A percentile compares a stretch with the other conserved stretches of the same genome.
phyloP scores from a whole-genome alignment of 441 rosid genomes.

The Euphorbia celastroides region DNA sequence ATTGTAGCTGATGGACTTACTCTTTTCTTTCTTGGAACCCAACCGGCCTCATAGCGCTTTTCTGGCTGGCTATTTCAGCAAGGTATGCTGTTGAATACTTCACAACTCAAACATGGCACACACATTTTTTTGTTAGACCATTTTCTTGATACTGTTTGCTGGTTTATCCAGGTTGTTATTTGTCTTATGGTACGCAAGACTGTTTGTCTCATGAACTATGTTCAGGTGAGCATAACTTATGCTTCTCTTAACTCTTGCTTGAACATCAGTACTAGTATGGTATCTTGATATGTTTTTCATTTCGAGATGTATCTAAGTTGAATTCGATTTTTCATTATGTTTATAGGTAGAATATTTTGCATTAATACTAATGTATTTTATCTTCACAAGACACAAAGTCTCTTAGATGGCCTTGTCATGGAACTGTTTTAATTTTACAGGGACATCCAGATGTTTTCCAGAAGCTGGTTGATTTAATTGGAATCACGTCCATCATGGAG shows the following conservation, averaged over 20 bases:
- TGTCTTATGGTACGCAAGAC: constrained; percentile 95
- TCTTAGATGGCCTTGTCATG: background rate
- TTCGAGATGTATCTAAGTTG: background rate
- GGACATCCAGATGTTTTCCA: constrained; percentile 74
- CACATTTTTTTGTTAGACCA: background rate
- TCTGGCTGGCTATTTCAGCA: constrained; percentile 97
- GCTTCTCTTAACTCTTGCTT: constrained; percentile 6
- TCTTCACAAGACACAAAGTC: background rate
- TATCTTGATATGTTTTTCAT: background rate
- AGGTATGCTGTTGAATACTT: constrained; percentile 40
- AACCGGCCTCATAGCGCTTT: constrained; percentile 79
- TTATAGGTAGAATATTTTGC: background rate
- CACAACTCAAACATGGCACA: background rate
- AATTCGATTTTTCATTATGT: background rate
- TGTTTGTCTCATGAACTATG: constrained; percentile 73
- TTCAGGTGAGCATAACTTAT: constrained; percentile 55
- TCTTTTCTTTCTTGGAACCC: constrained; percentile 92
- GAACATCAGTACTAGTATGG: background rate
- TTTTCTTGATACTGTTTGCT: constrained; percentile 23
- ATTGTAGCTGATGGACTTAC: constrained; percentile 83
- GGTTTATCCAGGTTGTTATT: constrained; percentile 60
- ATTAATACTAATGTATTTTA: background rate
- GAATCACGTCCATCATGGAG: constrained; percentile 99
- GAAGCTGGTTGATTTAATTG: constrained; percentile 84
- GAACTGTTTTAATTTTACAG: constrained; percentile 31